phyloP scores from a whole-genome alignment of 306 rosid species.

The Cucurbita ficifolia region DNA sequence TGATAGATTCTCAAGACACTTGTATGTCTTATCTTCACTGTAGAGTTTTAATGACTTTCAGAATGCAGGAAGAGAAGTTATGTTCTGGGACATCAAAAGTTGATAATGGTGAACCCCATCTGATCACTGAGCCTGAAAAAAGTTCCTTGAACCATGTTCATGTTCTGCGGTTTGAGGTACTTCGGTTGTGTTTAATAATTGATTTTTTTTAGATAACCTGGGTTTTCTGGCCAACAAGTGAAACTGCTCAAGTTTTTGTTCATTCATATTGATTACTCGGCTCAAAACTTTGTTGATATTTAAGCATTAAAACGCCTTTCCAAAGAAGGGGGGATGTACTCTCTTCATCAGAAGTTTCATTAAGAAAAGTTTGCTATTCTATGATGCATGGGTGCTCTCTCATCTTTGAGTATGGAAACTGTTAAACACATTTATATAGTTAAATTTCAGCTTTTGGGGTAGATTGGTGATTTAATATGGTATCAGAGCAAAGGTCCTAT shows the following conservation, averaged over 20 bases:
- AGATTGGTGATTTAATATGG: too few relatives aligned
- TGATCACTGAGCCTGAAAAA: conserved; percentile 22
- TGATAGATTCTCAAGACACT: neutral
- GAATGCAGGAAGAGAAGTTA: conserved; percentile 28
- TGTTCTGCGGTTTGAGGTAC: conserved; percentile 79
- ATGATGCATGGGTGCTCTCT: too few relatives aligned
- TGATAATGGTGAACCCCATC: conserved; percentile 23
- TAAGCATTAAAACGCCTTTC: neutral
- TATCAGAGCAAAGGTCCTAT: too few relatives aligned
- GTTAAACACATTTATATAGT: too few relatives aligned
- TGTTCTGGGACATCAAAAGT: conserved; percentile 13
- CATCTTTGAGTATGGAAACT: too few relatives aligned
- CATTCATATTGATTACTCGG: neutral
- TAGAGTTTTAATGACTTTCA: neutral
- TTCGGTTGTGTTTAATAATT: neutral
- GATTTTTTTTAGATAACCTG: neutral
- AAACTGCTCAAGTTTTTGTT: neutral
- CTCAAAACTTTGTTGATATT: neutral
- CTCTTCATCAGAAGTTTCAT: neutral
- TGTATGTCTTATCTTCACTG: neutral
- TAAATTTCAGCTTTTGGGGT: too few relatives aligned
- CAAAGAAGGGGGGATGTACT: neutral
- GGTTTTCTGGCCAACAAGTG: neutral
- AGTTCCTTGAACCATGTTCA: conserved; percentile 21
- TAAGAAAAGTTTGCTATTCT: neutral